phyloP scores from a whole-genome alignment of 176 grass and related monocot species.

The Hyparrhenia diplandra region DNA sequence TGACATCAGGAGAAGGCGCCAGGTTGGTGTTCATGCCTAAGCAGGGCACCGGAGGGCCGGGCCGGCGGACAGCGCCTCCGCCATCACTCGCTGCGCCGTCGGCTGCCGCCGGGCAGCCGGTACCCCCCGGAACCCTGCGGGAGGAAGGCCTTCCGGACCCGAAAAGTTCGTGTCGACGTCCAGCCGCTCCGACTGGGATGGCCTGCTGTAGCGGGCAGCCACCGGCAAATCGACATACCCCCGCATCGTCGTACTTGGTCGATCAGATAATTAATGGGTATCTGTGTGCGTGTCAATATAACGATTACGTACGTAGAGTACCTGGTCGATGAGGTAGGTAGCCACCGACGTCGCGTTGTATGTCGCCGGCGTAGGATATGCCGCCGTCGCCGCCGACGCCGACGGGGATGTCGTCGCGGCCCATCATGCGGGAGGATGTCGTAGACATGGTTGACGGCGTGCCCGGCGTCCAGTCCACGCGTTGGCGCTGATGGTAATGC shows the following conservation, averaged over 20 bases:
- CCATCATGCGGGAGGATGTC: slow-evolving; percentile 89
- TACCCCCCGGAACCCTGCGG: slow-evolving; percentile 56
- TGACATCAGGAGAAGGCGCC: slow-evolving; percentile 63
- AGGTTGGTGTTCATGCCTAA: slow-evolving; percentile 73
- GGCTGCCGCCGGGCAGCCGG: slow-evolving; percentile 53
- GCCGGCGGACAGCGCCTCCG: slow-evolving; percentile 44
- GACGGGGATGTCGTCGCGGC: slow-evolving; percentile 69
- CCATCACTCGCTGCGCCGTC: slow-evolving; percentile 66
- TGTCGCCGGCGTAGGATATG: slow-evolving; percentile 39
- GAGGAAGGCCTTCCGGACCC: slow-evolving; percentile 56
- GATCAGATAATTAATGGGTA: too few species aligned
- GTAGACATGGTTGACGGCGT: slow-evolving; percentile 80
- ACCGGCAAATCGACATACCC: slow-evolving; percentile 64
- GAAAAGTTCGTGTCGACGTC: slow-evolving; percentile 61
- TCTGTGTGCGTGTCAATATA: too few species aligned
- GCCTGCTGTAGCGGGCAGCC: slow-evolving; percentile 70
- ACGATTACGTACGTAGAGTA: neutral
- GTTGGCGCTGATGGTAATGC: slow-evolving; percentile 73
- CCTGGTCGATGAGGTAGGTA: slow-evolving; percentile 85
- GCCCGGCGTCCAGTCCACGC: slow-evolving; percentile 79
- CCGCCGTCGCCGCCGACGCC: slow-evolving; percentile 84
- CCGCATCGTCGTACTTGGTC: neutral
- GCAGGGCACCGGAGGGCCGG: slow-evolving; percentile 50
- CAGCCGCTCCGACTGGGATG: slow-evolving; percentile 49
- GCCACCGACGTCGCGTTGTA: slow-evolving; percentile 56